Percentiles rank a stretch among this genome's conserved stretches.
Evolutionary conservation across 129 eudicot species (phyloP).

Genomic region (Ambrosia artemisiifolia): DNA sequence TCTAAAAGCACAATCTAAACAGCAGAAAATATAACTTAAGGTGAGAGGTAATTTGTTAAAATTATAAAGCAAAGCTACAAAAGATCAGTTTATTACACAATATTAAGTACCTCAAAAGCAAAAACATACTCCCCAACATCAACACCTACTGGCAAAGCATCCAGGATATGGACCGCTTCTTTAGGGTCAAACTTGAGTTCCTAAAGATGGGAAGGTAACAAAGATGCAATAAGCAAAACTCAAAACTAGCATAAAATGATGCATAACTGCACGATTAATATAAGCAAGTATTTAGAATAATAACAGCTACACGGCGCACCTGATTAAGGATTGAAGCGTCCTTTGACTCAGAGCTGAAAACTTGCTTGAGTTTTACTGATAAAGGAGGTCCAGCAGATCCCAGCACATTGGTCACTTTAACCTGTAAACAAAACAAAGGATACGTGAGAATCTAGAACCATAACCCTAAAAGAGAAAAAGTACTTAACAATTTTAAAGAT

Average conservation of each 20-base stretch:
- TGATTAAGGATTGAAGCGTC: no score
- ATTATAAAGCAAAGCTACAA: slow-evolving; percentile 1
- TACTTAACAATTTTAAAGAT: no score
- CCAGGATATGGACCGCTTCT: slow-evolving; percentile 55
- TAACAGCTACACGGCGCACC: no score
- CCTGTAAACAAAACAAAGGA: no score
- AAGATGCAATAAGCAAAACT: not conserved
- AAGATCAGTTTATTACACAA: not conserved
- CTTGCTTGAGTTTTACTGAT: no score
- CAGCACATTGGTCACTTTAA: not conserved
- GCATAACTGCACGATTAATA: not conserved
- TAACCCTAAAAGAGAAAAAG: no score
- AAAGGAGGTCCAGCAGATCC: not conserved
- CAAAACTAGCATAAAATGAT: not conserved
- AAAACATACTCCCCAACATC: slow-evolving; percentile 74
- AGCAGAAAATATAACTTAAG: not conserved
- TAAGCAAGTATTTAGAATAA: not conserved
- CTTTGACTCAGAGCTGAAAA: no score
- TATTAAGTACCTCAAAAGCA: slow-evolving; percentile 62
- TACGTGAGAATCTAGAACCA: no score
- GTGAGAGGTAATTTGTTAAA: not conserved
- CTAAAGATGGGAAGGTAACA: slow-evolving; percentile 35
- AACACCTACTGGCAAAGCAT: slow-evolving; percentile 62
- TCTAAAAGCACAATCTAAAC: slow-evolving; percentile 59
- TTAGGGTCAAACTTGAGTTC: slow-evolving; percentile 63